Evolutionary conservation across 768 basidiomycete genomes (phyloP).

Genomic region (Flagelloscypha sp.): DNA sequence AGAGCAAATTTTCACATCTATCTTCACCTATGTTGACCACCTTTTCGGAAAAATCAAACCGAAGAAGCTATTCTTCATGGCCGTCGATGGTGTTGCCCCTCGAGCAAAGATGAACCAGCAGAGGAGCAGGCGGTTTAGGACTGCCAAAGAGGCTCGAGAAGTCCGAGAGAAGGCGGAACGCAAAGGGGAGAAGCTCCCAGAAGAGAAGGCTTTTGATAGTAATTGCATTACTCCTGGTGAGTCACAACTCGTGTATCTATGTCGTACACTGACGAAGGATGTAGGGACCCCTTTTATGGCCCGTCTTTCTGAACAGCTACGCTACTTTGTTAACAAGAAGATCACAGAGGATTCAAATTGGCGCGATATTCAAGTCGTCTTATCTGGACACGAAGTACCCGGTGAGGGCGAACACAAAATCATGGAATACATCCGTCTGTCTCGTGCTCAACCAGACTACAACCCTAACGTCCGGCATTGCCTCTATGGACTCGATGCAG

Average conservation of each 20-base stretch:
- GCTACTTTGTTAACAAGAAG: constrained; percentile 97
- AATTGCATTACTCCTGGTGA: constrained; percentile 97
- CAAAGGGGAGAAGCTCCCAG: constrained; percentile 87
- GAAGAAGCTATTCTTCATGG: constrained; percentile 97
- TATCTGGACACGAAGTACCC: constrained; percentile 96
- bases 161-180: constrained; percentile 76
- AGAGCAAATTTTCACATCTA: constrained; percentile 94
- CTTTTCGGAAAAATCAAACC: constrained; percentile 97
- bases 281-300: constrained; percentile 94
- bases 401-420: constrained; percentile 99
- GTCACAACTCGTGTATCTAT: constrained; percentile 16
- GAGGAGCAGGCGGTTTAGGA: constrained; percentile 85
- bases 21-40: constrained; percentile 95
- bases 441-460: constrained; percentile 92
- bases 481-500: constrained; percentile 96
- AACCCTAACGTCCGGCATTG: constrained; percentile 97
- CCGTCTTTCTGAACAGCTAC: constrained; percentile 81
- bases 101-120: constrained; percentile 99
- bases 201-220: constrained; percentile 94
- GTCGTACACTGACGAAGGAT: neutral
- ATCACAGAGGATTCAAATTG: constrained; percentile 95
- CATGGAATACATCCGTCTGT: constrained; percentile 96
- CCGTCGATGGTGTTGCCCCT: constrained; percentile 95
- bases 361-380: constrained; percentile 83
- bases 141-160: constrained; percentile 88